Base-by-base conservation (phyloP, 345 rosid species). In the Clarkia xantiana region DNA sequence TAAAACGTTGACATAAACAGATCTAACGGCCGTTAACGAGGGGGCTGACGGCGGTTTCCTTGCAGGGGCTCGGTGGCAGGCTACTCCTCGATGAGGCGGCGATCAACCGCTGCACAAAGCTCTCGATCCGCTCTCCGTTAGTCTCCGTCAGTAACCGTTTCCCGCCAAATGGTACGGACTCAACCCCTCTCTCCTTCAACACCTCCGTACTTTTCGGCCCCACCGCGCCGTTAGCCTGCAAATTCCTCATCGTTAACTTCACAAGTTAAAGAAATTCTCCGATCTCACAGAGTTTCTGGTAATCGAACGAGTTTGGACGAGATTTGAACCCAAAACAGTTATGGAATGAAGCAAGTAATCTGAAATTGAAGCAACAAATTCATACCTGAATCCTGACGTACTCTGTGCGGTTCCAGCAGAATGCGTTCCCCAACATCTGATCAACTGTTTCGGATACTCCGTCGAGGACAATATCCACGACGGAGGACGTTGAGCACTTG, bases 351-450 rank as follows among this genome's bases (percentile, higher is more conserved):
- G 36, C 36, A 29, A 22, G 25, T 5, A 2, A 2, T 29, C 36
- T 29, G 36, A 29, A 29, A 29, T 29, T 7, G 36, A 29, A 29
- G 7, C 36, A 7, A 29, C 2, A 29, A 29, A 29, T 29, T 29
- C 36, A 2, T 62, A 85, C 97, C 91, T 90, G 95, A 76, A 91
- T 73, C 72, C 98, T 75, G 13, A 91, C 81, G 77, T 91, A 91
- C 61, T 91, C 87, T 18, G 74, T 54, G 42, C 93, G 87, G 71
- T 91, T 91, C 84, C 82, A 91, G 47, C 89, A 86, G 57, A 91
- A 91, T 9, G 96, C 94, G 72, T 83, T 91, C 42, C 94, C 94
- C 44, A 91, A 45, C 94, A 91, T 83, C 62, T 91, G 98, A 71
- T 91, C 98, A 0, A 91, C 76, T 7, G 81, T 81, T 67, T 91